A percentile compares a stretch with the other conserved stretches of the same genome.
phyloP scores from a whole-genome alignment of 2,329 filamentous ascomycete species.

The Dichotomopilus funicola region DNA sequence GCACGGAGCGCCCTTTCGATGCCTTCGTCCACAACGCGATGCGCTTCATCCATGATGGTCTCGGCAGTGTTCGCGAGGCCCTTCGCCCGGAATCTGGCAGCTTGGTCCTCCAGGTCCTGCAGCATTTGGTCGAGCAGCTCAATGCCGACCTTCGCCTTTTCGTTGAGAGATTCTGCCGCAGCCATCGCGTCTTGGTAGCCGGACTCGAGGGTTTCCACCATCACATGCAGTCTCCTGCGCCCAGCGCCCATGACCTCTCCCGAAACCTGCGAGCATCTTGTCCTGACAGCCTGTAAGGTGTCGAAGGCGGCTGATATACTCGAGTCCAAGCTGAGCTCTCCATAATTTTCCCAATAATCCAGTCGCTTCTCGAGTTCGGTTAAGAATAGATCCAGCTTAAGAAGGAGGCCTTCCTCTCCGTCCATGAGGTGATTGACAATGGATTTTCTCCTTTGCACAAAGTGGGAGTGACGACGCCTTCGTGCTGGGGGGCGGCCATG shows the following conservation, averaged over 20 bases:
- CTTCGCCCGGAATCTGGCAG: slow-evolving; percentile 71
- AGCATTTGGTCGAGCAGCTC: slow-evolving; percentile 80
- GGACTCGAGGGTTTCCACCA: slow-evolving; percentile 86
- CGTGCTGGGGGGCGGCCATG: slow-evolving; percentile 26
- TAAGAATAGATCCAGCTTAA: slow-evolving; percentile 69
- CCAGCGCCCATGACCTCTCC: slow-evolving; percentile 86
- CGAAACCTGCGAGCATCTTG: slow-evolving; percentile 82
- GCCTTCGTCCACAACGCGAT: slow-evolving; percentile 74
- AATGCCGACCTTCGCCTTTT: slow-evolving; percentile 84
- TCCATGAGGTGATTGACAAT: slow-evolving; percentile 57
- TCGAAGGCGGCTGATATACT: slow-evolving; percentile 79
- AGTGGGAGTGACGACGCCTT: slow-evolving; percentile 51
- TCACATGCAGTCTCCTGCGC: slow-evolving; percentile 72
- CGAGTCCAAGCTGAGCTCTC: slow-evolving; percentile 74
- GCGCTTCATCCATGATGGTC: slow-evolving; percentile 69
- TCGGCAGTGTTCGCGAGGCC: slow-evolving; percentile 66
- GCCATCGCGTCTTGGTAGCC: slow-evolving; percentile 81
- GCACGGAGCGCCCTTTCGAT: slow-evolving; percentile 77
- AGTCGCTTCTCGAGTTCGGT: slow-evolving; percentile 79
- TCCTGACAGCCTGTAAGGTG: slow-evolving; percentile 78
- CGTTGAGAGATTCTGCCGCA: slow-evolving; percentile 79
- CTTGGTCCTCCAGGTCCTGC: slow-evolving; percentile 74
- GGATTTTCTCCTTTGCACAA: slow-evolving; percentile 51
- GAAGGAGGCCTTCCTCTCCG: slow-evolving; percentile 53
- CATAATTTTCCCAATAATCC: slow-evolving; percentile 82